Percentiles rank a stretch among this genome's conserved stretches.
These are phyloP conservation scores for Amanita pseudoporphyria DNA, from an alignment of 768 basidiomycete genomes.

Conservation along the genomic window DNA sequence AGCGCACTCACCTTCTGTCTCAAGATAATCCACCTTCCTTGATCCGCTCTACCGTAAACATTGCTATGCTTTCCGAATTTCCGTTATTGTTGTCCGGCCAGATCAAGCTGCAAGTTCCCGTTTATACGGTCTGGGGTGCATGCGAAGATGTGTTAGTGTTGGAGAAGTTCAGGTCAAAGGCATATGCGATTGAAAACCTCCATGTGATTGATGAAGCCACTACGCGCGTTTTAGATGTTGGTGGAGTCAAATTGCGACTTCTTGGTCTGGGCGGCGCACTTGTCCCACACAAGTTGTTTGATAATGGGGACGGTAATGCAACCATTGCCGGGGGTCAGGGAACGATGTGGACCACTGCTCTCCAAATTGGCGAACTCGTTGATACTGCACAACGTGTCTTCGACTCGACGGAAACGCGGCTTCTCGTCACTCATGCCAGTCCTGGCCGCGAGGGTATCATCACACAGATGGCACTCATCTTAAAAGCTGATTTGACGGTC, in stretches of 20 bases:
- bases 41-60: constrained; percentile 68
- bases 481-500: constrained; percentile 92
- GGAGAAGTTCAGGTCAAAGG: constrained; percentile 83
- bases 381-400: constrained; percentile 94
- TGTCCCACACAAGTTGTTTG: constrained; percentile 91
- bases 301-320: constrained; percentile 86
- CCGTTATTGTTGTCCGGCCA: constrained; percentile 85
- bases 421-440: constrained; percentile 87
- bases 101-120: constrained; percentile 85
- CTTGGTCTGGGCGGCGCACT: constrained; percentile 96
- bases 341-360: constrained; percentile 97
- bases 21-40: constrained; percentile 56
- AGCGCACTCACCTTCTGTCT: constrained; percentile 69
- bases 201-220: constrained; percentile 92
- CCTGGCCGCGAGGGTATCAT: constrained; percentile 92
- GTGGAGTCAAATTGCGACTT: constrained; percentile 86
- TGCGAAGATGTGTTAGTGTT: constrained; percentile 92
- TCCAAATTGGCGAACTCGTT: constrained; percentile 96
- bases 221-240: constrained; percentile 85
- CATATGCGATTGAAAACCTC: constrained; percentile 82
- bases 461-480: constrained; percentile 77
- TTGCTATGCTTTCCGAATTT: constrained; percentile 86
- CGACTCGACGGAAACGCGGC: constrained; percentile 87
- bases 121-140: constrained; percentile 95
- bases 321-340: constrained; percentile 99